phyloP scores from a whole-genome alignment of 176 grass and related monocot species.

The Triticum turgidum region DNA sequence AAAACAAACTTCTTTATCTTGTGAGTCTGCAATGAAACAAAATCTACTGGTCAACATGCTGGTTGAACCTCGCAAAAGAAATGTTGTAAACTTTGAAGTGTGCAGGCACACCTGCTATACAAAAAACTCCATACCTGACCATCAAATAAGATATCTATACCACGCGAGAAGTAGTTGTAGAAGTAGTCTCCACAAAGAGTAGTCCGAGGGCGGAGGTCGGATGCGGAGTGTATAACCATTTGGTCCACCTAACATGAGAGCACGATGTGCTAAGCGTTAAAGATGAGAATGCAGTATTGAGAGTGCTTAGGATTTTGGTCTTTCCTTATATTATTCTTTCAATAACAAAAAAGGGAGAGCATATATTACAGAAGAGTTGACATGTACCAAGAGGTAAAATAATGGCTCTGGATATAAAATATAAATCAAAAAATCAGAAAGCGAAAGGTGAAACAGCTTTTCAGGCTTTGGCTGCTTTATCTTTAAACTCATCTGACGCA shows the following conservation, averaged over 20 bases:
- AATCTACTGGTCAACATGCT: conserved; percentile 2
- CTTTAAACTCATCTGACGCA: not conserved
- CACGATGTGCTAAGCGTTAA: conserved; percentile 10
- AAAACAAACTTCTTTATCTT: conserved; percentile 99
- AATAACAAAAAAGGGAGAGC: conserved; percentile 8
- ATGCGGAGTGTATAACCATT: conserved; percentile 98
- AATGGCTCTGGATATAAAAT: not conserved
- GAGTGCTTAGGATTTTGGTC: conserved; percentile 2
- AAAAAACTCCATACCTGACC: conserved; percentile 63
- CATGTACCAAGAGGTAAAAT: not conserved
- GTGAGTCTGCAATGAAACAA: conserved; percentile 64
- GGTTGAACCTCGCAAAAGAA: conserved; percentile 8
- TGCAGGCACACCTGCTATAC: not conserved
- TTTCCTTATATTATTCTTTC: conserved; percentile 7
- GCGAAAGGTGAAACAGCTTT: not conserved
- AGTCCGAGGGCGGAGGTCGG: conserved; percentile 71
- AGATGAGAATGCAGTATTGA: conserved; percentile 10
- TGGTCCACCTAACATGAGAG: conserved; percentile 75
- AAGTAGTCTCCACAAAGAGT: conserved; percentile 90
- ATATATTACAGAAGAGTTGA: not conserved
- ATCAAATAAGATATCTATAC: conserved; percentile 97
- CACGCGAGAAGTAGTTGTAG: conserved; percentile 93
- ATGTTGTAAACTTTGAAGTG: conserved; percentile 10
- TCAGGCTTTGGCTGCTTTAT: not conserved
- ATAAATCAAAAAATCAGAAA: not conserved